A percentile compares a stretch with the other conserved stretches of the same genome.
phyloP scores from a whole-genome alignment of 2,329 filamentous ascomycete genomes.

The Lachnellula occidentalis region DNA sequence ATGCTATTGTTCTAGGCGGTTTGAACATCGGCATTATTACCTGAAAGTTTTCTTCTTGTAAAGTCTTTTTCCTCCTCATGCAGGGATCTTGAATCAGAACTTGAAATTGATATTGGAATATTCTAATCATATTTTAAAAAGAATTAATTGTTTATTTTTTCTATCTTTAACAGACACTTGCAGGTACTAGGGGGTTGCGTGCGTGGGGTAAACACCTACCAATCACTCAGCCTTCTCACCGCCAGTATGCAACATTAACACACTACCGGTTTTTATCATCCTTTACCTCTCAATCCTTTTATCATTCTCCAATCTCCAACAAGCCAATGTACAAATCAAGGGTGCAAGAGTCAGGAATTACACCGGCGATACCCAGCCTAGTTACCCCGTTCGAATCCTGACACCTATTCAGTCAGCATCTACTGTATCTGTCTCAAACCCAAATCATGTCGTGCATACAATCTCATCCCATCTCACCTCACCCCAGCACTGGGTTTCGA shows the following conservation, averaged over 20 bases:
- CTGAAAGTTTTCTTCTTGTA: background rate
- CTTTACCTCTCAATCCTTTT: background rate
- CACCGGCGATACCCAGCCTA: too few species aligned
- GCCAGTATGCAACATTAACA: background rate
- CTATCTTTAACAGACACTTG: background rate
- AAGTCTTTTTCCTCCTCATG: background rate
- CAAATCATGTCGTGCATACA: background rate
- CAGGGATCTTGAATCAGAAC: background rate
- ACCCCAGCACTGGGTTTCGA: background rate
- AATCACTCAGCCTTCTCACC: background rate
- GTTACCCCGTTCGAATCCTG: background rate
- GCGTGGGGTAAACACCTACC: background rate
- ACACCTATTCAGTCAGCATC: background rate
- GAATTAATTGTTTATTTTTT: too few species aligned
- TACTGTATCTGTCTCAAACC: background rate
- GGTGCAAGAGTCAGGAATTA: too few species aligned
- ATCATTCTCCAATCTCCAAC: background rate
- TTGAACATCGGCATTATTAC: background rate
- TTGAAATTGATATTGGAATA: background rate
- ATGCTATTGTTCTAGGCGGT: background rate
- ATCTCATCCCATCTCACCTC: background rate
- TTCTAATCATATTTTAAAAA: background rate
- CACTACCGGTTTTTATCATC: background rate
- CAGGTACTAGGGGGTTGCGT: background rate
- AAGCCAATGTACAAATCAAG: background rate